Conservation (phyloP, 164 flowering plant species). For the Aristolochia contorta region DNA sequence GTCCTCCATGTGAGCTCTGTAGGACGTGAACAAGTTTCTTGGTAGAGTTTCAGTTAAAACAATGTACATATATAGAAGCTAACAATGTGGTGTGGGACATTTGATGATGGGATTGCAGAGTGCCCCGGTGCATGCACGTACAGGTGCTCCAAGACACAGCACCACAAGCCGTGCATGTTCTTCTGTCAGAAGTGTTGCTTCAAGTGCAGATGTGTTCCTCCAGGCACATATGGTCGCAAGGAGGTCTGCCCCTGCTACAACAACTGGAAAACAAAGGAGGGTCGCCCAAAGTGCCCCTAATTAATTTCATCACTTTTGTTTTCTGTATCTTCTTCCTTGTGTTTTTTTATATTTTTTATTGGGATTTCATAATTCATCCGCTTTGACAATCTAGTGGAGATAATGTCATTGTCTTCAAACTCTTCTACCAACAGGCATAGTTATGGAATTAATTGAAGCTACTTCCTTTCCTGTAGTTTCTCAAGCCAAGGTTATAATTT, state of each 20-base stretch:
- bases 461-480: too few species aligned
- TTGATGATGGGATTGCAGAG: constrained; percentile 7
- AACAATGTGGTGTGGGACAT: neutral
- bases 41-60: neutral
- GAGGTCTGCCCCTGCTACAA: constrained; percentile 18
- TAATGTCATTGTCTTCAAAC: too few species aligned
- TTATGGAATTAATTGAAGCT: too few species aligned
- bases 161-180: constrained; percentile 20
- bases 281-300: constrained; percentile 21
- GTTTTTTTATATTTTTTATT: too few species aligned
- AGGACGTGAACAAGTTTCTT: too few species aligned
- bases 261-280: constrained; percentile 19
- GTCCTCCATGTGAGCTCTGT: too few species aligned
- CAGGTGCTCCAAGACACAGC: constrained; percentile 14
- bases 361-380: too few species aligned
- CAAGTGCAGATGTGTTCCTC: constrained; percentile 20
- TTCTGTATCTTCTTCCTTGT: too few species aligned
- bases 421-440: too few species aligned
- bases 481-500: too few species aligned
- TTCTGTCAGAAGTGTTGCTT: constrained; percentile 20
- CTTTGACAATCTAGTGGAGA: too few species aligned
- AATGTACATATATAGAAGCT: neutral
- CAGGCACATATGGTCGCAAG: constrained; percentile 18
- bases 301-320: neutral
- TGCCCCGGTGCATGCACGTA: constrained; percentile 8